Evolutionary conservation across 352 stramenopile genomes (phyloP).

Genomic region (Phytophthora rubi): DNA sequence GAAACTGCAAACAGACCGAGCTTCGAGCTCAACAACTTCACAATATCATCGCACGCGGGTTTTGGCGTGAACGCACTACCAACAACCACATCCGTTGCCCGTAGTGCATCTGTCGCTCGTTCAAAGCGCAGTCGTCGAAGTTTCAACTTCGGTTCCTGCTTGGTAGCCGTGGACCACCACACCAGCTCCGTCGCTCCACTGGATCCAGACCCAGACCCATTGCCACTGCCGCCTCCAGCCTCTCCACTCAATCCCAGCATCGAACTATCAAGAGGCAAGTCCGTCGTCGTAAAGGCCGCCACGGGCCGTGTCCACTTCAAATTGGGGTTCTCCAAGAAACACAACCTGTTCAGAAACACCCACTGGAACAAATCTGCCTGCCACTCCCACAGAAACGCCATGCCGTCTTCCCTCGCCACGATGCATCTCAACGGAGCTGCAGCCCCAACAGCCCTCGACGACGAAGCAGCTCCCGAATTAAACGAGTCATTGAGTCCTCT

Average conservation of each 20-base stretch:
- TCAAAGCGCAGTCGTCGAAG: slow-evolving; percentile 78
- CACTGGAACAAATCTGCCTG: slow-evolving; percentile 76
- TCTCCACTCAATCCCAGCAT: slow-evolving; percentile 3
- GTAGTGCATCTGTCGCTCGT: slow-evolving; percentile 68
- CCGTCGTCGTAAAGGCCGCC: slow-evolving; percentile 56
- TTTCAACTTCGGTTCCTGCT: slow-evolving; percentile 68
- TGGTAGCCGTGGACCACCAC: slow-evolving; percentile 80
- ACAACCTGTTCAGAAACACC: slow-evolving; percentile 85
- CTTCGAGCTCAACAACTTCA: slow-evolving; percentile 56
- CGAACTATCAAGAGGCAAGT: slow-evolving; percentile 39
- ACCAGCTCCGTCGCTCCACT: slow-evolving; percentile 62
- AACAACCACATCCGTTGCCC: slow-evolving; percentile 75
- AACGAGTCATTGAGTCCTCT: slow-evolving; percentile 23
- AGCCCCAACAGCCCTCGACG: slow-evolving; percentile 19
- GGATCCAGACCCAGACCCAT: slow-evolving; percentile 13
- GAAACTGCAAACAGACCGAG: slow-evolving; percentile 81
- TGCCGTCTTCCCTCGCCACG: slow-evolving; percentile 76
- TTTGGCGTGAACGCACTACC: slow-evolving; percentile 59
- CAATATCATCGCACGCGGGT: slow-evolving; percentile 37
- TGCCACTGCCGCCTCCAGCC: background rate
- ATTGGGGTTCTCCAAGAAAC: slow-evolving; percentile 83
- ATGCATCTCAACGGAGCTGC: slow-evolving; percentile 64
- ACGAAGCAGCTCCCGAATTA: slow-evolving; percentile 4
- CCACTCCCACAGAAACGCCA: slow-evolving; percentile 89
- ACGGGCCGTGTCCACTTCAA: slow-evolving; percentile 83